Conservation (phyloP, 1,139 yeast species). For the Protomyces inouyei region DNA sequence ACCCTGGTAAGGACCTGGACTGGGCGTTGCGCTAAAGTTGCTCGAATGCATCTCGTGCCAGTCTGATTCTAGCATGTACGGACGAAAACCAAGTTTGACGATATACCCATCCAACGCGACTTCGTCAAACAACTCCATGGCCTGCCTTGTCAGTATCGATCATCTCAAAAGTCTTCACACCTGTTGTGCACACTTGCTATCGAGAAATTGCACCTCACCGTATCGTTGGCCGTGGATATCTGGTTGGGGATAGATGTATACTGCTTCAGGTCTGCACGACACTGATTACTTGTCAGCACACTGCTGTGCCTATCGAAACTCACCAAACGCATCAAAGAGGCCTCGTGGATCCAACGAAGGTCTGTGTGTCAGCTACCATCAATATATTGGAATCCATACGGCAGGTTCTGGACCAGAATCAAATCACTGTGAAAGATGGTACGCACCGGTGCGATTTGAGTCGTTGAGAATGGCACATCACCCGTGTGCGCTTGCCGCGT, state of each 20-base stretch:
- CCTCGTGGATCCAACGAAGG: background rate
- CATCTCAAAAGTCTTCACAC: background rate
- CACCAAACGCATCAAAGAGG: background rate
- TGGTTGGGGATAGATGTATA: background rate
- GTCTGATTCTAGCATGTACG: background rate
- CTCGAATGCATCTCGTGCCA: too few species aligned
- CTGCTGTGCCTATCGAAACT: background rate
- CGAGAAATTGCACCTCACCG: background rate
- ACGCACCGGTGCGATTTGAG: background rate
- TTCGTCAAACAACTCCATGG: background rate
- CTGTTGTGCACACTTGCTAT: background rate
- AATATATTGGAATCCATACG: background rate
- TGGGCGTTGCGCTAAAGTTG: too few species aligned
- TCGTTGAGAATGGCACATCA: background rate
- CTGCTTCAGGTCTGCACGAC: background rate
- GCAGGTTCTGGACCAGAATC: background rate
- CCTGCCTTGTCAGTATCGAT: background rate
- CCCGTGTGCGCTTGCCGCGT: background rate
- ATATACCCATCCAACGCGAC: background rate
- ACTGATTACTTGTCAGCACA: background rate
- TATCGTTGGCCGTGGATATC: background rate
- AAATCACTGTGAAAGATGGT: background rate
- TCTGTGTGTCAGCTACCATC: background rate
- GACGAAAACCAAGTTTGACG: background rate
- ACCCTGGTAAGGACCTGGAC: too few species aligned